Evolutionary conservation across 495 filamentous ascomycete species (phyloP).

Genomic region (Pyrenopolyporus hunteri): DNA sequence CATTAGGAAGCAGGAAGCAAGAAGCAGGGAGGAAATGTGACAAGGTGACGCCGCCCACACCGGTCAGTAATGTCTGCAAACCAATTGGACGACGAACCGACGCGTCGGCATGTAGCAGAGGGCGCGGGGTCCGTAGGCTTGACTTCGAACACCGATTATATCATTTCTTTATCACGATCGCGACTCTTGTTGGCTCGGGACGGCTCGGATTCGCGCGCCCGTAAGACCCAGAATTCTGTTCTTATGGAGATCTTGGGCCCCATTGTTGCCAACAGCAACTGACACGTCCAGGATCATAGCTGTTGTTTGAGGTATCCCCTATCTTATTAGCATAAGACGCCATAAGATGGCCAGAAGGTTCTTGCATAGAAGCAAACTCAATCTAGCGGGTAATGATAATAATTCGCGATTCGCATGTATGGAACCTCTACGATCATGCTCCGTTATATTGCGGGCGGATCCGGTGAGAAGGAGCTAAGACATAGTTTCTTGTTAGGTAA

Average conservation of each 20-base stretch:
- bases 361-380: constrained; percentile 29
- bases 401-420: background rate
- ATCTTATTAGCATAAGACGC: background rate
- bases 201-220: constrained; percentile 31
- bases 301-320: constrained; percentile 13
- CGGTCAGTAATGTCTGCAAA: constrained; percentile 7
- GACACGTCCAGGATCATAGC: constrained; percentile 24
- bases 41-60: constrained; percentile 11
- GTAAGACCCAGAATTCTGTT: constrained; percentile 27
- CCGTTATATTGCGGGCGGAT: no score
- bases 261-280: constrained; percentile 10
- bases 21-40: background rate
- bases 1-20: background rate
- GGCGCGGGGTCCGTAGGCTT: constrained; percentile 9
- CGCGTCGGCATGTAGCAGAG: constrained; percentile 13
- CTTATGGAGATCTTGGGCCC: constrained; percentile 18
- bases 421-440: background rate
- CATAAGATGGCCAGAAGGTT: constrained; percentile 4
- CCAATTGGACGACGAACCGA: constrained; percentile 8
- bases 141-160: constrained; percentile 3
- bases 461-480: no score
- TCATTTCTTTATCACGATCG: constrained; percentile 19
- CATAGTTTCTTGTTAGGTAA: no score
- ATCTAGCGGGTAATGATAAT: background rate
- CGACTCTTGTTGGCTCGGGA: constrained; percentile 21